phyloP scores from a whole-genome alignment of 495 filamentous ascomycete species.

The Apiosordaria backusii region DNA sequence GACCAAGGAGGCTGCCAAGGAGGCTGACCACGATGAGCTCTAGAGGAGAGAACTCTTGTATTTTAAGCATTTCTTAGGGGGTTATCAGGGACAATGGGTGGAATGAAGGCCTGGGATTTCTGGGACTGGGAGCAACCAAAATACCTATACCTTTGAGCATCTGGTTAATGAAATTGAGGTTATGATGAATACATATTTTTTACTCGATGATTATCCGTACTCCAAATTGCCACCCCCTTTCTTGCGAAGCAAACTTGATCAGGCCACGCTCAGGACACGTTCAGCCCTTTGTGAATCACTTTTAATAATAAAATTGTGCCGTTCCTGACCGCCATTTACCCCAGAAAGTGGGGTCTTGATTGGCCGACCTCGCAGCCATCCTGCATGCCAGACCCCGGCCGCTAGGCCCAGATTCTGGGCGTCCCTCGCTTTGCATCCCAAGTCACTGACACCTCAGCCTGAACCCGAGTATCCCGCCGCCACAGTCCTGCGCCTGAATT shows the following conservation, averaged over 20 bases:
- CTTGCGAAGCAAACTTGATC: no score
- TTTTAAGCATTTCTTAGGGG: constrained; percentile 26
- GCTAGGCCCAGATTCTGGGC: background rate
- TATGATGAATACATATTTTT: constrained; percentile 7
- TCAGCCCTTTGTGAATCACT: background rate
- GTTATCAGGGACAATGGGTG: constrained; percentile 24
- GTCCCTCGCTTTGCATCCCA: background rate
- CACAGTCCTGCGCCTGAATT: background rate
- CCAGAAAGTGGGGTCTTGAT: constrained; percentile 9
- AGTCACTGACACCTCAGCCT: constrained; percentile 1
- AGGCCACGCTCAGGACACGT: constrained; percentile 1
- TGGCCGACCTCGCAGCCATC: constrained; percentile 14
- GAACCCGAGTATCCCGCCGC: background rate
- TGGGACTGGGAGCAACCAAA: constrained; percentile 29
- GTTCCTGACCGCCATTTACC: constrained; percentile 19
- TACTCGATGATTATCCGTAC: background rate
- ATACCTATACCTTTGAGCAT: constrained; percentile 33
- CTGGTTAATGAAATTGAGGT: constrained; percentile 22
- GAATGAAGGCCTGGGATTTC: constrained; percentile 18
- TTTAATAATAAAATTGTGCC: constrained; percentile 22
- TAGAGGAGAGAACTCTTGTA: constrained; percentile 41
- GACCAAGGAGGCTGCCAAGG: constrained; percentile 37
- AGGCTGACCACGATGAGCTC: constrained; percentile 61
- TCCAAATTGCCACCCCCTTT: constrained; percentile 9
- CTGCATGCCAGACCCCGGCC: constrained; percentile 9